phyloP scores from a whole-genome alignment of 2,329 filamentous ascomycete genomes.

The Raffaelea deltoideospora region DNA sequence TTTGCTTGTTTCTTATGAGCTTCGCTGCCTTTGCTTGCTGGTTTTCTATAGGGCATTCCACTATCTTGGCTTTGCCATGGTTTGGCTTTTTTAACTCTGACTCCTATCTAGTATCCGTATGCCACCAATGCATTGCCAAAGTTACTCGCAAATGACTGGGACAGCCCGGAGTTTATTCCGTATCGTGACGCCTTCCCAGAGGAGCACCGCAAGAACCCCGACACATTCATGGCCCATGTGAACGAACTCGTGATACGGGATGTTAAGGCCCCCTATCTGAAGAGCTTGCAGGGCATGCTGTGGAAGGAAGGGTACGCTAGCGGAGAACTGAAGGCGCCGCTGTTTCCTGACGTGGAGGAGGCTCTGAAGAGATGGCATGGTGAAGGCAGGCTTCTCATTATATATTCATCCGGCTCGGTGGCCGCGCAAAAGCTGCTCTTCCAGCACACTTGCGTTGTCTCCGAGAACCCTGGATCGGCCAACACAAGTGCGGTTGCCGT shows the following conservation, averaged over 20 bases:
- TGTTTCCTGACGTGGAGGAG: conserved; percentile 61
- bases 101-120: conserved; percentile 54
- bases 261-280: conserved; percentile 62
- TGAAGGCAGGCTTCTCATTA: conserved; percentile 45
- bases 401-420: conserved; percentile 72
- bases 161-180: conserved; percentile 43
- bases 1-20: neutral
- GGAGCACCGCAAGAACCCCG: conserved; percentile 42
- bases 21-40: neutral
- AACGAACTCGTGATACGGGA: conserved; percentile 55
- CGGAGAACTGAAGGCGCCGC: conserved; percentile 53
- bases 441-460: conserved; percentile 41
- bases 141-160: conserved; percentile 52
- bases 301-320: conserved; percentile 61
- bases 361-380: conserved; percentile 44
- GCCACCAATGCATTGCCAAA: conserved; percentile 50
- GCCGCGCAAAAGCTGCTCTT: conserved; percentile 71
- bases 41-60: neutral
- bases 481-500: too few relatives aligned
- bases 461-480: too few relatives aligned
- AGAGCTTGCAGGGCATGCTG: conserved; percentile 64
- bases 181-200: conserved; percentile 60
- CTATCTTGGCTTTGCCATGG: neutral
- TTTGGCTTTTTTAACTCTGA: conserved; percentile 2
- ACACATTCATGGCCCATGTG: conserved; percentile 50